phyloP scores from a whole-genome alignment of 2,329 filamentous ascomycete genomes.

The Colletotrichum tropicale region DNA sequence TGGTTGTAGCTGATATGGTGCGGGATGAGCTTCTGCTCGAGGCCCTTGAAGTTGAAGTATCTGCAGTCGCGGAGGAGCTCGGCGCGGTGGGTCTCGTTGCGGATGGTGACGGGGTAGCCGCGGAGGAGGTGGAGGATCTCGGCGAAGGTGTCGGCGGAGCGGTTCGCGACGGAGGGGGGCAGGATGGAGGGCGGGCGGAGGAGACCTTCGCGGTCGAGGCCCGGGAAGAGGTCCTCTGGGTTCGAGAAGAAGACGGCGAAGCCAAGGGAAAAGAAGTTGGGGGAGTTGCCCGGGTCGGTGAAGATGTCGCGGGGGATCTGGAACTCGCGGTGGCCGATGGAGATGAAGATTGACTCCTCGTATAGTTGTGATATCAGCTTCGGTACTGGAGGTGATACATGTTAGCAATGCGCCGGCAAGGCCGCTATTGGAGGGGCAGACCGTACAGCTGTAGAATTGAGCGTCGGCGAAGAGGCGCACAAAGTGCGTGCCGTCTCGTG shows the following conservation, averaged over 20 bases:
- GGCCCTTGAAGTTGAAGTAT: constrained; percentile 90
- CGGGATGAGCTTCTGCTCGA: constrained; percentile 86
- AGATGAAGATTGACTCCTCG: constrained; percentile 89
- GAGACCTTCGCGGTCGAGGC: constrained; percentile 77
- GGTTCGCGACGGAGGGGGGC: constrained; percentile 80
- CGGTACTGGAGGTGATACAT: constrained; percentile 64
- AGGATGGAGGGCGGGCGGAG: constrained; percentile 86
- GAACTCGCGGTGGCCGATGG: constrained; percentile 86
- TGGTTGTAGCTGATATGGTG: constrained; percentile 80
- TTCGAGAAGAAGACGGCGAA: constrained; percentile 87
- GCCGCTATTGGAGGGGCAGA: constrained; percentile 12
- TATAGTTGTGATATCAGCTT: constrained; percentile 90
- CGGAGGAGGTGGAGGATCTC: constrained; percentile 82
- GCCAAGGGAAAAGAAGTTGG: constrained; percentile 93
- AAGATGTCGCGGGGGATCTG: constrained; percentile 91
- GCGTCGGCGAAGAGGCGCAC: constrained; percentile 93
- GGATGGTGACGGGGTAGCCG: constrained; percentile 82
- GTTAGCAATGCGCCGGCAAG: background rate
- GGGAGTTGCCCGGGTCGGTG: constrained; percentile 83
- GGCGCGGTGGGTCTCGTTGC: constrained; percentile 75
- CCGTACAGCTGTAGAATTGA: constrained; percentile 85
- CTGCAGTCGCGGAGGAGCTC: constrained; percentile 84
- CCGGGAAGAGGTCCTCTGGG: constrained; percentile 82
- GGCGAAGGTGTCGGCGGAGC: constrained; percentile 82
- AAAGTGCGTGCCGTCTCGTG: constrained; percentile 83